A percentile compares a stretch with the other conserved stretches of the same genome.
These are phyloP conservation scores for Beauveria medogensis DNA, from an alignment of 2,329 filamentous ascomycete species.

Conservation along the genomic window DNA sequence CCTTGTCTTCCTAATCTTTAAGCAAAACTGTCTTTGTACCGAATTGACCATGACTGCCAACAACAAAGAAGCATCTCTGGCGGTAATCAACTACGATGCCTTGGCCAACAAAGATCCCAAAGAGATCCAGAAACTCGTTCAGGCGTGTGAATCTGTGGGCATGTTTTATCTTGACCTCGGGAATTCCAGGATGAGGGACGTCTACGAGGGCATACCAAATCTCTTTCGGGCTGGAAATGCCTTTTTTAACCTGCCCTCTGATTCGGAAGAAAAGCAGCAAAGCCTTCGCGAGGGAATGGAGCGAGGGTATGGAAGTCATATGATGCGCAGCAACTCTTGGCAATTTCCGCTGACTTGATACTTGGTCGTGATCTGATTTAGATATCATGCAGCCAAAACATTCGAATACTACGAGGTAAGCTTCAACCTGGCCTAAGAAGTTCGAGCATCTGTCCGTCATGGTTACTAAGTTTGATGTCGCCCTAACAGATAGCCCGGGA, in stretches of 20 bases:
- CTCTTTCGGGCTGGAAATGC: not conserved
- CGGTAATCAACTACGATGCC: not conserved
- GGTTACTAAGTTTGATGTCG: not conserved
- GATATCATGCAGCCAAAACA: constrained; percentile 3
- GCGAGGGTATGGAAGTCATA: constrained; percentile 8
- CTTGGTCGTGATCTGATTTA: not conserved
- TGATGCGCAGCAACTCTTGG: not conserved
- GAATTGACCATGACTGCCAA: not conserved
- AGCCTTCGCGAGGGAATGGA: constrained; percentile 8
- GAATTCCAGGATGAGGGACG: not conserved
- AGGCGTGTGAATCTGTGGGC: constrained; percentile 3
- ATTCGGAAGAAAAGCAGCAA: constrained; percentile 5
- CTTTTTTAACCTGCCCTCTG: not conserved
- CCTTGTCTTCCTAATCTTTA: not conserved
- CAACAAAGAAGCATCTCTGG: not conserved
- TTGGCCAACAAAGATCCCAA: not conserved
- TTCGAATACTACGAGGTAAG: constrained; percentile 11
- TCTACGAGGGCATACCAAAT: not conserved
- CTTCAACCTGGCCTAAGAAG: fast-evolving
- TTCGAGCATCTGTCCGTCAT: not conserved
- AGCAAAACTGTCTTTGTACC: not conserved
- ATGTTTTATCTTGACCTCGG: constrained; percentile 1
- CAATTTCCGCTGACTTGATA: not conserved
- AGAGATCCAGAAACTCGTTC: constrained; percentile 4
- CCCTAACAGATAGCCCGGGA: constrained; percentile 5